Evolutionary conservation across 257 asterid genomes (phyloP).

Genomic region (Solanum habrochaites): DNA sequence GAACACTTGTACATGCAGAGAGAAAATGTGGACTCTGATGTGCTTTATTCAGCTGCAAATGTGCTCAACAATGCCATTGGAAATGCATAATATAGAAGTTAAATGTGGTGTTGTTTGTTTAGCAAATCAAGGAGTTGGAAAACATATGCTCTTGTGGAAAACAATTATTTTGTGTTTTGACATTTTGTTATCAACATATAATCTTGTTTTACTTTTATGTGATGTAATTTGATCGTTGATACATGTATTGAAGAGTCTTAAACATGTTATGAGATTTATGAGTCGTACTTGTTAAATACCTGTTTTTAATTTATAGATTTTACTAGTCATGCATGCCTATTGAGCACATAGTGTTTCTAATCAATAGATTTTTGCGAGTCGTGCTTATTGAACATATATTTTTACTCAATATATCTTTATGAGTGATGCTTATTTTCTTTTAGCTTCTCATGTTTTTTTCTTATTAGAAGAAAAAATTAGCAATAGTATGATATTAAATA

Average conservation of each 20-base stretch:
- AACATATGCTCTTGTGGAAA: background rate
- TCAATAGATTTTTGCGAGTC: background rate
- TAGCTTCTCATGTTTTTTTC: background rate
- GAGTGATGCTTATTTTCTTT: background rate
- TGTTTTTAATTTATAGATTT: background rate
- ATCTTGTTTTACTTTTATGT: background rate
- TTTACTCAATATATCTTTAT: background rate
- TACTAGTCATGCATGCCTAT: background rate
- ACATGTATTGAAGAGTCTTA: background rate
- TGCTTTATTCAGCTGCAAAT: slow-evolving; percentile 71
- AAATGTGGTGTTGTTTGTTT: background rate
- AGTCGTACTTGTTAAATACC: too few species aligned
- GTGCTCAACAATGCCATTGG: slow-evolving; percentile 76
- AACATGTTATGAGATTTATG: background rate
- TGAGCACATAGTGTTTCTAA: background rate
- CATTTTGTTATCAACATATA: background rate
- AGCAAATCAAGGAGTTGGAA: background rate
- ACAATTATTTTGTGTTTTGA: background rate
- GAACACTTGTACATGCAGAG: slow-evolving; percentile 62
- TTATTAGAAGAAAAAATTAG: too few species aligned
- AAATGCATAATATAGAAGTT: slow-evolving; percentile 23
- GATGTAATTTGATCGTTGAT: background rate
- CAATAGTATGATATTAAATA: background rate
- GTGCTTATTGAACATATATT: background rate
- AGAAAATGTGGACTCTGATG: slow-evolving; percentile 68